Conservation (phyloP, 352 stramenopile genomes). For the Phytopythium litorale region DNA sequence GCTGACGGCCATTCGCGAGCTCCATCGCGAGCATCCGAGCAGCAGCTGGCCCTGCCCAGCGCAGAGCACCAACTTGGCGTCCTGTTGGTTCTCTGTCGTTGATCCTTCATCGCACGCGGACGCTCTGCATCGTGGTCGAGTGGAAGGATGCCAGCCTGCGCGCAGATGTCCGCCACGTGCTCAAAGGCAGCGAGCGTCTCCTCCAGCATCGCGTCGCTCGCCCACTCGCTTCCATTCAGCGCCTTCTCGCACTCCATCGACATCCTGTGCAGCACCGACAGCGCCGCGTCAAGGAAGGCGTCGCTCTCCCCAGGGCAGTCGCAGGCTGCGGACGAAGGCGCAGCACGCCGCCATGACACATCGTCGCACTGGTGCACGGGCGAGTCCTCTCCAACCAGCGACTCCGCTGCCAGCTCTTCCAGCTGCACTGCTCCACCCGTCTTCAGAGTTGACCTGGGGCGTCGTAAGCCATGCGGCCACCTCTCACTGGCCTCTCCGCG, state of each 20-base stretch:
- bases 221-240: not conserved
- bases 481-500: not conserved
- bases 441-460: not conserved
- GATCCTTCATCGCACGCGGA: not conserved
- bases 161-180: not conserved
- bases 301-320: conserved; percentile 1
- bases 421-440: not conserved
- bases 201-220: not conserved
- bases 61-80: not conserved
- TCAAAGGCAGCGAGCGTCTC: not conserved
- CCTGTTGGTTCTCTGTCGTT: not conserved
- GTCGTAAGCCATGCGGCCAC: not conserved
- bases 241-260: not conserved
- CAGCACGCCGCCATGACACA: not conserved
- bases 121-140: not conserved
- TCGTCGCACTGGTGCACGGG: not conserved
- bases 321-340: not conserved
- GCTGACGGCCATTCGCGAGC: not conserved
- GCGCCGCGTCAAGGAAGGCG: conserved; percentile 3
- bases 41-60: not conserved
- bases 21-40: not conserved
- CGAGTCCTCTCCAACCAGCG: not conserved
- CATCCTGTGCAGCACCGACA: not conserved
- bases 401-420: not conserved
- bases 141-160: not conserved